Percentiles rank a stretch among this genome's conserved stretches.
Conservation (phyloP, 2,329 filamentous ascomycete genomes). For the Fusarium cyanostomum region DNA sequence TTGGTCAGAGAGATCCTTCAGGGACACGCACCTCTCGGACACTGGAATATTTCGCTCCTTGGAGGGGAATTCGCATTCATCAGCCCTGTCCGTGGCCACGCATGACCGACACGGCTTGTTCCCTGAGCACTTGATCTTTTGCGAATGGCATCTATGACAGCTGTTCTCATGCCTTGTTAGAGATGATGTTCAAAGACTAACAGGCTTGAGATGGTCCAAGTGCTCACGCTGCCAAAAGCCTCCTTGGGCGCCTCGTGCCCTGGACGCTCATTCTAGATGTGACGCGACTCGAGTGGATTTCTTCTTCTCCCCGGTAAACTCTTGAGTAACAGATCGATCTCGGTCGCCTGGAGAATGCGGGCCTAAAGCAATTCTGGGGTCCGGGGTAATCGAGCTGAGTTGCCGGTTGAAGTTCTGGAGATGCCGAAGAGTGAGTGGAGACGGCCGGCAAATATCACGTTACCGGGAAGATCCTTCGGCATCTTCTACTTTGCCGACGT, state of each 20-base stretch:
- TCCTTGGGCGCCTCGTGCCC: conserved; percentile 32
- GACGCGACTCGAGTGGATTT: conserved; percentile 2
- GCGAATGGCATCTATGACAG: conserved; percentile 55
- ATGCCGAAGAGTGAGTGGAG: conserved; percentile 16
- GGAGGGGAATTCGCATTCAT: conserved; percentile 52
- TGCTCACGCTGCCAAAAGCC: conserved; percentile 42
- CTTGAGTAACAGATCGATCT: conserved; percentile 21
- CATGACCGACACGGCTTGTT: conserved; percentile 55
- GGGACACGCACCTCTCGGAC: conserved; percentile 16
- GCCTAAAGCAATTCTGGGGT: conserved; percentile 17
- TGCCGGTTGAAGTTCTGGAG: conserved; percentile 8
- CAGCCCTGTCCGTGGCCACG: conserved; percentile 47
- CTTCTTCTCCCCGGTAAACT: conserved; percentile 5
- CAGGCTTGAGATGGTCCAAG: neutral
- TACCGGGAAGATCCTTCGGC: conserved; percentile 19
- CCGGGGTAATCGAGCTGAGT: conserved; percentile 23
- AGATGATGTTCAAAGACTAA: neutral
- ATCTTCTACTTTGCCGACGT: conserved; percentile 19
- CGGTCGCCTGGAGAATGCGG: conserved; percentile 16
- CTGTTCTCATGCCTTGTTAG: conserved; percentile 19
- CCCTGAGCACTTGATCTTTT: conserved; percentile 59
- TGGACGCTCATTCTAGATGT: conserved; percentile 25
- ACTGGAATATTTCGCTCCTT: conserved; percentile 53
- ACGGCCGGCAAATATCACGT: conserved; percentile 13
- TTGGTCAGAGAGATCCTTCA: accelerated